Evolutionary conservation across 2,329 filamentous ascomycete species (phyloP), one percentile per base, ranked within the genome.

Genomic region (Aureobasidium subglaciale): DNA sequence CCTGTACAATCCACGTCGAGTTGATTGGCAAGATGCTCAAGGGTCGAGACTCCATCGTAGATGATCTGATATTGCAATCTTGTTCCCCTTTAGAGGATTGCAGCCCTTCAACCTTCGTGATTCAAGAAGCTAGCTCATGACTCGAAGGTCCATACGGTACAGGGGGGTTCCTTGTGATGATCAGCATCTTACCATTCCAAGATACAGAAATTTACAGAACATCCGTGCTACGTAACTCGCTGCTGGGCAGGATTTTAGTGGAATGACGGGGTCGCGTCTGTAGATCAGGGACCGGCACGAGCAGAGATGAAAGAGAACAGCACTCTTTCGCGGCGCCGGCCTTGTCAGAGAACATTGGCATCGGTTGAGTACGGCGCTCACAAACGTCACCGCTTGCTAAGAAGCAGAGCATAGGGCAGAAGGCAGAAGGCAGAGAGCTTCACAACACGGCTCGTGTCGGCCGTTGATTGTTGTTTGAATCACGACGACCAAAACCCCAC

Each of bases 201-300:
- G 43, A 46, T 46, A 24, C 11, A 46, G 29, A 45, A 30, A n/a
- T 32, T 22, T 45, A 20, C 16, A 30, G 25, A n/a, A 46, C 29
- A 24, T 15, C 11, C 43, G 18, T 34, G 43, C 43, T 29, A 29
- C 18, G 30, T 34, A 34, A 46, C 18, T 34, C 34, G 43, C 8
- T 24, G 25, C 40, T 27, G 7, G 25, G 8, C 25, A 30, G 11
- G 16, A 34, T n/a, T 46, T 46, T 32, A 32, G 43, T 46, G 18
- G 30, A 34, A 13, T 29, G 43, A 46, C 41, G 13, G 43, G 43
- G 43, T 10, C 30, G 43, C 18, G 27, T 22, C 18, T 24, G 43
- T 46, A 46, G 43, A 46, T 46, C 43, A 46, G 43, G 43, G 43
- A 32, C 43, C 29, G 29, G 43, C 43, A 46, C 29, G 43, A 46